A percentile compares a stretch with the other conserved stretches of the same genome.
phyloP scores from a whole-genome alignment of 805 yeast genomes.

The Ogataea neopini region DNA sequence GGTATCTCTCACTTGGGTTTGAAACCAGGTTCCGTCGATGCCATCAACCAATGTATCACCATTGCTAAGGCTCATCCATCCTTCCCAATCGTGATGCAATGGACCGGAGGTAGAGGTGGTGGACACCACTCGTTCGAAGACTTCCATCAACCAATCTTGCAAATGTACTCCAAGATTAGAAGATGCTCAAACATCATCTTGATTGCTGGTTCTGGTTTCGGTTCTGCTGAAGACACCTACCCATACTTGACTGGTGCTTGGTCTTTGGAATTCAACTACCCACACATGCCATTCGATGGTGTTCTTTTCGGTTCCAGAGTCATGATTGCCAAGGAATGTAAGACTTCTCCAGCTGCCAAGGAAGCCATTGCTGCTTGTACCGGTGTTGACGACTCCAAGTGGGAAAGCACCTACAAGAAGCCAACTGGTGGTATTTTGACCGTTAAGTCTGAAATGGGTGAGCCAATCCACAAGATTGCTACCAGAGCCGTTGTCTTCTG shows the following conservation, averaged over 20 bases:
- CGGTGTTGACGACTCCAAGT: conserved; percentile 84
- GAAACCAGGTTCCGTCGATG: conserved; percentile 97
- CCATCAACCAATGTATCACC: conserved; percentile 79
- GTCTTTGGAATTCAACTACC: conserved; percentile 85
- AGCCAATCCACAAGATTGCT: conserved; percentile 97
- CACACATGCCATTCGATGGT: conserved; percentile 99
- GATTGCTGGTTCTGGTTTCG: conserved; percentile 98
- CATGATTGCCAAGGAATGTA: conserved; percentile 96
- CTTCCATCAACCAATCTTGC: conserved; percentile 96
- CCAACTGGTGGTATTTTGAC: conserved; percentile 97
- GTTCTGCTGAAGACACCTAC: conserved; percentile 94
- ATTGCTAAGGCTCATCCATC: conserved; percentile 95
- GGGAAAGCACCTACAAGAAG: conserved; percentile 94
- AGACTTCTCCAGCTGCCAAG: conserved; percentile 92
- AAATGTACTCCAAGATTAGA: conserved; percentile 94
- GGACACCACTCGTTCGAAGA: conserved; percentile 99
- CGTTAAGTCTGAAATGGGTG: conserved; percentile 99
- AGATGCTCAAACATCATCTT: conserved; percentile 84
- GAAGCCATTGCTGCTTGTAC: conserved; percentile 84
- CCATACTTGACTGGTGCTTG: conserved; percentile 98
- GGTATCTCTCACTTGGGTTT: conserved; percentile 93
- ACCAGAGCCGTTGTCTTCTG: conserved; percentile 97
- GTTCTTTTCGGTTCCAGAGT: conserved; percentile 93
- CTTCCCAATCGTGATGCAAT: conserved; percentile 96
- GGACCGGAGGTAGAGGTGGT: conserved; percentile 99